These are phyloP conservation scores for Lecanicillium sp. DNA, from an alignment of 2,329 filamentous ascomycete genomes.

Conservation along the genomic window DNA sequence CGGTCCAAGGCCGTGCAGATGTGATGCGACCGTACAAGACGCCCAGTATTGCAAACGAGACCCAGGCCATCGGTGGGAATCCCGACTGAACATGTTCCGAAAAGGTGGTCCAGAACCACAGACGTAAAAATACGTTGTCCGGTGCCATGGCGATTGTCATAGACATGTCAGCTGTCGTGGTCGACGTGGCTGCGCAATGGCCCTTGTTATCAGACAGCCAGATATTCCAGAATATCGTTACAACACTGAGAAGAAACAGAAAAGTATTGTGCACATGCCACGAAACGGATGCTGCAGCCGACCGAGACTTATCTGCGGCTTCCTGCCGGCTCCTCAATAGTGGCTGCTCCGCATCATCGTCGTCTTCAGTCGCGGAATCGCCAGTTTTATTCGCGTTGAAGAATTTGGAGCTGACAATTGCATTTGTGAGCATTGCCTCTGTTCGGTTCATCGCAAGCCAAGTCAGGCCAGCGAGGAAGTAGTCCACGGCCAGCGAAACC, in stretches of 20 bases:
- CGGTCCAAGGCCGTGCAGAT: conserved; percentile 22
- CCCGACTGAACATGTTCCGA: conserved; percentile 24
- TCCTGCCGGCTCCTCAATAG: conserved; percentile 15
- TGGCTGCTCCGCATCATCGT: conserved; percentile 22
- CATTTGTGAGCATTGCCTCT: conserved; percentile 23
- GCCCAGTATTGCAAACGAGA: conserved; percentile 37
- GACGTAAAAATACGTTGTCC: conserved; percentile 18
- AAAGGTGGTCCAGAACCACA: conserved; percentile 33
- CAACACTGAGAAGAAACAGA: conserved; percentile 22
- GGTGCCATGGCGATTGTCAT: conserved; percentile 1
- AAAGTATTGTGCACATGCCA: conserved; percentile 33
- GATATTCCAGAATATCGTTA: conserved; percentile 39
- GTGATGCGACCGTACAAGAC: conserved; percentile 34
- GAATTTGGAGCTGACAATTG: conserved; percentile 12
- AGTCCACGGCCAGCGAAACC: conserved; percentile 37
- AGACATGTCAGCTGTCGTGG: background rate
- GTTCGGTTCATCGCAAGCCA: conserved; percentile 29
- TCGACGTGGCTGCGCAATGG: conserved; percentile 20
- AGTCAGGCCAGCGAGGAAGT: conserved; percentile 33
- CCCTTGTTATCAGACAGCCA: conserved; percentile 34
- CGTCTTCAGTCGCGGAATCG: conserved; percentile 6
- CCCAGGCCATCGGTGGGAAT: conserved; percentile 38
- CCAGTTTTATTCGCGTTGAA: conserved; percentile 2
- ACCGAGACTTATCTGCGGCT: conserved; percentile 1
- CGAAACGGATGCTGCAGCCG: conserved; percentile 18